Percentiles rank a stretch among this genome's conserved stretches.
Evolutionary conservation across 2,329 filamentous ascomycete species (phyloP).

Genomic region (Aureobasidium sp.): DNA sequence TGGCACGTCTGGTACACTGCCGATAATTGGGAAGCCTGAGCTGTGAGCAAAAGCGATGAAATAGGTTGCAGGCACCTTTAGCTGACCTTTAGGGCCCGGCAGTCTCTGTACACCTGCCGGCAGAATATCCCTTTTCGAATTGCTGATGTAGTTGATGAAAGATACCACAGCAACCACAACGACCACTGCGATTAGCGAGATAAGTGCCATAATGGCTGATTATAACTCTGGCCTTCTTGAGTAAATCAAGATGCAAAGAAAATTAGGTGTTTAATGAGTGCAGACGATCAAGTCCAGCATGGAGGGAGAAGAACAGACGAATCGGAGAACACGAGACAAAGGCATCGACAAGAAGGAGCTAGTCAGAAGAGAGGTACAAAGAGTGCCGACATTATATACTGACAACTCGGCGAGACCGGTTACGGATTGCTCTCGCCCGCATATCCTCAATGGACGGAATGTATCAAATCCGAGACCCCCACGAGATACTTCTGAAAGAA

Average conservation of each 20-base stretch:
- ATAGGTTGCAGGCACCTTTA: not conserved
- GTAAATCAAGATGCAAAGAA: too few relatives aligned
- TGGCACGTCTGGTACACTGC: constrained; percentile 37
- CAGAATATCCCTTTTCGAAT: constrained; percentile 13
- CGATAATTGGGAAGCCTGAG: constrained; percentile 35
- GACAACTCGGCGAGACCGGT: not conserved
- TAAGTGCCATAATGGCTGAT: constrained; percentile 17
- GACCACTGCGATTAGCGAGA: constrained; percentile 20
- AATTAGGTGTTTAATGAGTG: not conserved
- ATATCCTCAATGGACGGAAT: not conserved
- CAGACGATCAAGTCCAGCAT: not conserved
- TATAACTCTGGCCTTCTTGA: not conserved
- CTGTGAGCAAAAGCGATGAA: not conserved
- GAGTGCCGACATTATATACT: not conserved
- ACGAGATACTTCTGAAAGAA: not conserved
- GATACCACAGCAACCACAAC: constrained; percentile 25
- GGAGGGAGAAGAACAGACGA: not conserved
- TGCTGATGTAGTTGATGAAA: constrained; percentile 19
- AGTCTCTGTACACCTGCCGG: constrained; percentile 19
- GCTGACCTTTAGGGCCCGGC: constrained; percentile 23
- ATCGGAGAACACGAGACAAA: not conserved
- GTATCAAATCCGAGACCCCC: constrained; percentile 1
- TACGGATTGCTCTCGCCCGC: not conserved
- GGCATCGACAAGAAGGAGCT: not conserved
- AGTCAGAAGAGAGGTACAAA: not conserved